phyloP scores from a whole-genome alignment of 2,329 filamentous ascomycete genomes.

The Botryotinia narcissicola region DNA sequence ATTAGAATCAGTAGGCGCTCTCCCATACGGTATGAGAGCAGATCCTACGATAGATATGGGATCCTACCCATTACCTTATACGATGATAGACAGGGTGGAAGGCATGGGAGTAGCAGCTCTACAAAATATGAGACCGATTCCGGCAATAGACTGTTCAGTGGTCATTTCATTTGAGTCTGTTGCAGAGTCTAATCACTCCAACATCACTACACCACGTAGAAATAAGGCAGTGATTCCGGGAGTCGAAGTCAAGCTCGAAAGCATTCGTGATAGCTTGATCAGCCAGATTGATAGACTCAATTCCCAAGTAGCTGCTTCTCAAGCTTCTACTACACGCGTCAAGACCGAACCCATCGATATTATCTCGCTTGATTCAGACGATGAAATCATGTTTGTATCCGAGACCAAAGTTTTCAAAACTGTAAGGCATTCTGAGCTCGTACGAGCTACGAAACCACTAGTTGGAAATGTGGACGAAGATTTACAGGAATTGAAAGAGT shows the following conservation, averaged over 20 bases:
- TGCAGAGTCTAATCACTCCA: not conserved
- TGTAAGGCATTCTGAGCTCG: too few relatives aligned
- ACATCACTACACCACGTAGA: not conserved
- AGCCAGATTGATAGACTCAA: not conserved
- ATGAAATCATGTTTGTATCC: not conserved
- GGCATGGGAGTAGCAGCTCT: not conserved
- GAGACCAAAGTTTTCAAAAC: not conserved
- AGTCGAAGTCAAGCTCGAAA: not conserved
- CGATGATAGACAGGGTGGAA: not conserved
- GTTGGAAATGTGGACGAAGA: not conserved
- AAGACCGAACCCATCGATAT: not conserved
- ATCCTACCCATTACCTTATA: not conserved
- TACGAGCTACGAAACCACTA: not conserved
- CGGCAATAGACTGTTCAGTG: not conserved
- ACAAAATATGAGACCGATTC: fast-evolving
- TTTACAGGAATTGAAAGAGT: not conserved
- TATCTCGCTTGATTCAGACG: not conserved
- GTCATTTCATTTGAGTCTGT: not conserved
- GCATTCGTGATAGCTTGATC: not conserved
- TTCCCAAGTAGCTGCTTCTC: not conserved
- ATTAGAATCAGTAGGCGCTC: not conserved
- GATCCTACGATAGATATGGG: not conserved
- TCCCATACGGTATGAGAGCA: not conserved
- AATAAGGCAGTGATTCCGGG: not conserved
- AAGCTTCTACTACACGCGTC: fast-evolving